Evolutionary conservation across 1,284 basidiomycete genomes (phyloP).

Genomic region (Porogramme epimiltina): DNA sequence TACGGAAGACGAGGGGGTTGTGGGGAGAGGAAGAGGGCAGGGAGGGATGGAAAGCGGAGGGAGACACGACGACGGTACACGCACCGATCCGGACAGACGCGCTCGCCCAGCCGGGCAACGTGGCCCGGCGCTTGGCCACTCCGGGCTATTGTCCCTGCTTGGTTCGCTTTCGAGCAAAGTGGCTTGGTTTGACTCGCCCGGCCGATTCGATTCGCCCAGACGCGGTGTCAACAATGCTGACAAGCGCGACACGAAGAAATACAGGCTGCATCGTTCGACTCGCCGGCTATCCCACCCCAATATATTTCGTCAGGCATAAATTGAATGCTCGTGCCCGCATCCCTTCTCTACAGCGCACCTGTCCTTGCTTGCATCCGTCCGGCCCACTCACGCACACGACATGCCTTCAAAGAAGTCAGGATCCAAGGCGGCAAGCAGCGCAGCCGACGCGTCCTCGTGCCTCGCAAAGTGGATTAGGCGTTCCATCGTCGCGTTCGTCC

Average conservation of each 20-base stretch:
- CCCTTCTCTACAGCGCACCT: no score
- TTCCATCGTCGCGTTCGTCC: slow-evolving; percentile 35
- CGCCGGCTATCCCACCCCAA: no score
- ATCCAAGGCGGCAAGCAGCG: background rate
- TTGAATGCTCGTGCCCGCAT: no score
- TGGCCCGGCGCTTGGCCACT: slow-evolving; percentile 8
- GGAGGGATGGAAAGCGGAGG: background rate
- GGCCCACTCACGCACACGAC: background rate
- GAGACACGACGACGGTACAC: slow-evolving; percentile 14
- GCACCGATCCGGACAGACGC: slow-evolving; percentile 16
- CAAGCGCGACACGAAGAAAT: slow-evolving; percentile 8
- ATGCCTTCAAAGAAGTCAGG: slow-evolving; percentile 8
- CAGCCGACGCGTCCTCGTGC: slow-evolving; percentile 13
- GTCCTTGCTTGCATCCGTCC: background rate
- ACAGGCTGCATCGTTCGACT: slow-evolving; percentile 12
- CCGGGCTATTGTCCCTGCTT: background rate
- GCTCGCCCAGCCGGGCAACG: slow-evolving; percentile 16
- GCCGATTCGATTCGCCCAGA: background rate
- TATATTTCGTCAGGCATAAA: no score
- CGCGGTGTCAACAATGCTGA: slow-evolving; percentile 14
- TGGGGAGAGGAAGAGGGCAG: slow-evolving; percentile 1
- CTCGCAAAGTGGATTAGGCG: slow-evolving; percentile 49
- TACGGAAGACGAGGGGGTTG: background rate
- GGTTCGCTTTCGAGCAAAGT: background rate
- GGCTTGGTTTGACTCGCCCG: slow-evolving; percentile 2